phyloP scores from a whole-genome alignment of 352 stramenopile genomes.

The Phytophthora pini region DNA sequence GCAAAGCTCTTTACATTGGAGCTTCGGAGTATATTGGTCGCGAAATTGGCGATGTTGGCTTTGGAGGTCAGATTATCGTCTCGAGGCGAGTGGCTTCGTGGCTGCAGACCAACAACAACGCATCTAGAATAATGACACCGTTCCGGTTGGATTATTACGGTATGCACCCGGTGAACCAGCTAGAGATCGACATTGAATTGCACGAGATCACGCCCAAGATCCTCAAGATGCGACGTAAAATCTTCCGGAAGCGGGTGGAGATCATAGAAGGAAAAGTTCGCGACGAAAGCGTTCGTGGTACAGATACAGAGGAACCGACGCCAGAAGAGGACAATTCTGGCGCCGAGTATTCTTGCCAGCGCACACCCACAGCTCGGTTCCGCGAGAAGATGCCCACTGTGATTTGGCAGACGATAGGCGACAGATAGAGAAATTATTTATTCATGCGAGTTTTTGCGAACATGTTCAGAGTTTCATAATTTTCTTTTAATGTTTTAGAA shows the following conservation, averaged over 20 bases:
- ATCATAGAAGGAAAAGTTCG: constrained; percentile 35
- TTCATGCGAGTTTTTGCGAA: constrained; percentile 24
- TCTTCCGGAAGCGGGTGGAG: constrained; percentile 54
- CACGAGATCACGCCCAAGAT: constrained; percentile 68
- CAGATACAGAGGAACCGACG: constrained; percentile 42
- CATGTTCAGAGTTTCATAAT: constrained; percentile 19
- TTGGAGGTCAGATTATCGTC: constrained; percentile 75
- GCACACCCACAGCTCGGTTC: constrained; percentile 49
- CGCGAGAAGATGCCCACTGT: constrained; percentile 45
- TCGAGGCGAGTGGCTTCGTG: constrained; percentile 65
- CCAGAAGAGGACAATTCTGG: constrained; percentile 41
- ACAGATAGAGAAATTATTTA: constrained; percentile 45
- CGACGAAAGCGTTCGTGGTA: constrained; percentile 34
- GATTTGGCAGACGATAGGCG: constrained; percentile 40
- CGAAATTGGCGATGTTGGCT: constrained; percentile 70
- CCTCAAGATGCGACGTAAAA: constrained; percentile 56
- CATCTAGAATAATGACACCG: constrained; percentile 45
- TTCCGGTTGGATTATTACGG: constrained; percentile 64
- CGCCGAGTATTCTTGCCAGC: constrained; percentile 47
- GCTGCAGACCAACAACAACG: constrained; percentile 44
- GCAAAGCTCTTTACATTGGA: constrained; percentile 71
- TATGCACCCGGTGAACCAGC: constrained; percentile 47
- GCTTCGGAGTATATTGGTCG: constrained; percentile 67
- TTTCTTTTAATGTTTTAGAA: constrained; percentile 9
- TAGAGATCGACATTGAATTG: constrained; percentile 67